Evolutionary conservation across 2,329 filamentous ascomycete genomes (phyloP).

Genomic region (Sporothrix protearum): DNA sequence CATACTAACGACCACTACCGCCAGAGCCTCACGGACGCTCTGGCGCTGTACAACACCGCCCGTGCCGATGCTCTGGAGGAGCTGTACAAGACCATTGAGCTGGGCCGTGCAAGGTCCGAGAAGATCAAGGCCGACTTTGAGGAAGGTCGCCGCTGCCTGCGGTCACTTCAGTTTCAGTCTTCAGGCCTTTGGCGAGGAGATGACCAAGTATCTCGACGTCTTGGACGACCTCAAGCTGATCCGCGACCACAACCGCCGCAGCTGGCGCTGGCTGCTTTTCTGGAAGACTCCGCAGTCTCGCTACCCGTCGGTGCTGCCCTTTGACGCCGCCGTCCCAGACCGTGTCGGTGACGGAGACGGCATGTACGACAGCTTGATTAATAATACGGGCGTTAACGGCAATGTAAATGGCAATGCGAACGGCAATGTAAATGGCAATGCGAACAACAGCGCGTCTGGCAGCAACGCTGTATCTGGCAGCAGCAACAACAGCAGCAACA

Average conservation of each 20-base stretch:
- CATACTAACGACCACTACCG: slow-evolving; percentile 75
- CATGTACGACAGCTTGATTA: background rate
- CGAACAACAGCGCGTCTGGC: background rate
- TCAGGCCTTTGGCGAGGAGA: slow-evolving; percentile 85
- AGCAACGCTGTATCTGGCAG: background rate
- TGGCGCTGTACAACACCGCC: slow-evolving; percentile 72
- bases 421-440: background rate
- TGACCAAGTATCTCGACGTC: slow-evolving; percentile 75
- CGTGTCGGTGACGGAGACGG: background rate
- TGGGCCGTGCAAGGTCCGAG: slow-evolving; percentile 63
- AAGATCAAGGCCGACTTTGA: slow-evolving; percentile 89
- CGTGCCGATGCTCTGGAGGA: slow-evolving; percentile 71
- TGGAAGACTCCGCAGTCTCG: slow-evolving; percentile 50
- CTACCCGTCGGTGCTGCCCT: slow-evolving; percentile 31
- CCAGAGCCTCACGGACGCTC: slow-evolving; percentile 73
- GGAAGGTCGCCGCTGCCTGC: slow-evolving; percentile 95
- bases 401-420: background rate
- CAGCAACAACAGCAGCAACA: background rate
- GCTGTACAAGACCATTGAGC: slow-evolving; percentile 75
- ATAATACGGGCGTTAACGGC: background rate
- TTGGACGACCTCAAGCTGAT: slow-evolving; percentile 79
- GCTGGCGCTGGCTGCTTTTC: slow-evolving; percentile 83
- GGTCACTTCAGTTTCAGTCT: slow-evolving; percentile 94
- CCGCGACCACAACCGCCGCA: slow-evolving; percentile 57
- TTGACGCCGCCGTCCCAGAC: slow-evolving; percentile 39